Conservation (phyloP, 73 alveolate genomes). For the Blepharisma japonicum region DNA sequence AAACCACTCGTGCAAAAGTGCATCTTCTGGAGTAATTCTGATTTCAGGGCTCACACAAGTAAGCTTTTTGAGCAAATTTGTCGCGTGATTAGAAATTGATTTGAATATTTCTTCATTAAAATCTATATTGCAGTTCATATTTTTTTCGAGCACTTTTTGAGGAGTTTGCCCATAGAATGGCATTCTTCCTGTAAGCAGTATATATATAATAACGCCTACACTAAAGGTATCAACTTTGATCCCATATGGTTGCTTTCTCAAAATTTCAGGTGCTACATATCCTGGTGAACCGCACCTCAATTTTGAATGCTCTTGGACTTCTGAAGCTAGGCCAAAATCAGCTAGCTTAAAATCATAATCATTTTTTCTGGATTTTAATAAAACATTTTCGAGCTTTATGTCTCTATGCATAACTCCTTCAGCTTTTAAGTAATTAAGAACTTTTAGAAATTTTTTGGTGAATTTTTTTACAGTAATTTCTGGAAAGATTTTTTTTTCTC, state of each 20-base stretch:
- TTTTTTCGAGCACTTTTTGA: background rate
- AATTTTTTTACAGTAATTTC: background rate
- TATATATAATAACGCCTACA: slow-evolving; percentile 76
- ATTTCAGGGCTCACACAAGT: too few relatives aligned
- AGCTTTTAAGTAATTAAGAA: slow-evolving; percentile 11
- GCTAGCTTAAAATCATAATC: slow-evolving; percentile 25
- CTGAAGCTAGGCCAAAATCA: slow-evolving; percentile 28
- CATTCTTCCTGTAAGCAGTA: slow-evolving; percentile 49
- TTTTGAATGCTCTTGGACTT: background rate
- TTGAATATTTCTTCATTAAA: too few relatives aligned
- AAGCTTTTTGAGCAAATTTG: too few relatives aligned
- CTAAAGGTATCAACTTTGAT: slow-evolving; percentile 73
- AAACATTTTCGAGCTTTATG: slow-evolving; percentile 20
- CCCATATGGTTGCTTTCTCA: slow-evolving; percentile 64
- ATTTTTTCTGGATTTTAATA: background rate
- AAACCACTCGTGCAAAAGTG: too few relatives aligned
- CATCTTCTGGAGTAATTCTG: too few relatives aligned
- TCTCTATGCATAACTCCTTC: slow-evolving; percentile 27
- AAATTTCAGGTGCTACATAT: slow-evolving; percentile 85
- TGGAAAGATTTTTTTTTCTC: background rate
- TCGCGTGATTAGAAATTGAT: too few relatives aligned
- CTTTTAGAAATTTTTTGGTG: slow-evolving; percentile 38
- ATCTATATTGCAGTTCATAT: background rate
- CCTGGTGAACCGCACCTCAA: slow-evolving; percentile 73
- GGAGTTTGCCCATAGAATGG: slow-evolving; percentile 38